Base-by-base conservation (phyloP, 768 basidiomycete genomes). In the Boletus vinaceobasis region DNA sequence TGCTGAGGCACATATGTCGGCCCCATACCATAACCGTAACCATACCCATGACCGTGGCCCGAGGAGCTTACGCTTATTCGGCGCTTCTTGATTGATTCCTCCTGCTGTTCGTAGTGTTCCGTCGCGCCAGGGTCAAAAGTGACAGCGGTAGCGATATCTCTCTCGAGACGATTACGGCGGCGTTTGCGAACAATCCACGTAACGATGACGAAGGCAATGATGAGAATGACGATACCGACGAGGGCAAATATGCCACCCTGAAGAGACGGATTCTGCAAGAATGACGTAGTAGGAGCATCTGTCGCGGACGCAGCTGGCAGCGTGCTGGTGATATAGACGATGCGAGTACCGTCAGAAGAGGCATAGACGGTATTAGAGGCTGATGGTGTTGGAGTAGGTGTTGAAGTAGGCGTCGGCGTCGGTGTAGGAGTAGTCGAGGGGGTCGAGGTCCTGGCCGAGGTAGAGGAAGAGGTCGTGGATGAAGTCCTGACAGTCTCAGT, bases 221-320 rank as follows among this genome's bases (percentile, higher is more conserved):
- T 57, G 42, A 85, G 75, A 2, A 61, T 78, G 31, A 77, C 59
- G 37, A 86, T 48, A 14, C 80, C 85, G 38, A 75, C 74, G 19
- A 84, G 48, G 31, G 76, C 70, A 54, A 89, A 86, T 15, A 88
- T 77, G 9, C 79, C 69, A 7, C 81, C 81, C 39, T 81, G 78
- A n/a, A 84, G 73, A n/a, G 79, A 73, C 68, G 83, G 86, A 69
- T 89, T 85, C 54, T 82, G 69, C 36, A 89, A 65, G 71, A 90
- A 90, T 11, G 75, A 62, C 9, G 67, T 61, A n/a, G 65, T 38
- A 15, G 64, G 45, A 3, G 70, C 17, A 21, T 59, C 31, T 1
- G 66, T 58, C 7, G 63, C 27, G 17, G 74, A 56, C 3, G 71
- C 32, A 2, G 69, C 53, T 9, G 74, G 56, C 31, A 69, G 37